Percentiles rank a stretch among this genome's conserved stretches.
These are phyloP conservation scores for Anthoceros angustus DNA, from an alignment of 225 moss, liverwort and hornwort genomes.

Conservation along the genomic window DNA sequence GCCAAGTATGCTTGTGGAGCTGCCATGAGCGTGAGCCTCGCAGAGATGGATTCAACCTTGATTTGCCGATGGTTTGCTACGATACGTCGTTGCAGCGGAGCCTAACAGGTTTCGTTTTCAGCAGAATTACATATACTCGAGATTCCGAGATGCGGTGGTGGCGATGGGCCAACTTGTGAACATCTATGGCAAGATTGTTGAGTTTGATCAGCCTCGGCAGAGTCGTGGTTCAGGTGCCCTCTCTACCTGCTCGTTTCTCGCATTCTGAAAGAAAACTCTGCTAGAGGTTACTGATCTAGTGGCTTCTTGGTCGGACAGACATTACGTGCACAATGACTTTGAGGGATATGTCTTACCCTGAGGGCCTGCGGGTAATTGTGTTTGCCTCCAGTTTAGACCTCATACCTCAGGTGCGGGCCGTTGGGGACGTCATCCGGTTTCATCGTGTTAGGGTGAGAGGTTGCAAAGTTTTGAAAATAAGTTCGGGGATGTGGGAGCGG, in stretches of 20 bases:
- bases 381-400: not conserved
- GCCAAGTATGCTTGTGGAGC: too few relatives aligned
- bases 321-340: conserved; percentile 4
- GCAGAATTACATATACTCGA: not conserved
- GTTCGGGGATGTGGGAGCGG: not conserved
- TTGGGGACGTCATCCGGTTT: conserved; percentile 1
- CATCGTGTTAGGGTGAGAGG: not conserved
- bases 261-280: not conserved
- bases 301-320: not conserved
- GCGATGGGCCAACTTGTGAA: not conserved
- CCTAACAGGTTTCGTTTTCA: not conserved
- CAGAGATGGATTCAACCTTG: too few relatives aligned
- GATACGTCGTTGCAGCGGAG: too few relatives aligned
- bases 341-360: not conserved
- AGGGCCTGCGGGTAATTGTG: not conserved
- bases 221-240: not conserved
- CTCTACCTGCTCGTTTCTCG: not conserved
- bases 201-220: not conserved
- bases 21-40: too few relatives aligned
- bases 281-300: not conserved
- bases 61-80: too few relatives aligned
- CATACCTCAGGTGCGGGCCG: not conserved
- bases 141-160: not conserved
- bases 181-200: not conserved
- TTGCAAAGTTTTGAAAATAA: not conserved